A percentile compares a stretch with the other conserved stretches of the same genome.
These are phyloP conservation scores for Zygoascus bituminiphila DNA, from an alignment of 805 yeast species.

Conservation along the genomic window DNA sequence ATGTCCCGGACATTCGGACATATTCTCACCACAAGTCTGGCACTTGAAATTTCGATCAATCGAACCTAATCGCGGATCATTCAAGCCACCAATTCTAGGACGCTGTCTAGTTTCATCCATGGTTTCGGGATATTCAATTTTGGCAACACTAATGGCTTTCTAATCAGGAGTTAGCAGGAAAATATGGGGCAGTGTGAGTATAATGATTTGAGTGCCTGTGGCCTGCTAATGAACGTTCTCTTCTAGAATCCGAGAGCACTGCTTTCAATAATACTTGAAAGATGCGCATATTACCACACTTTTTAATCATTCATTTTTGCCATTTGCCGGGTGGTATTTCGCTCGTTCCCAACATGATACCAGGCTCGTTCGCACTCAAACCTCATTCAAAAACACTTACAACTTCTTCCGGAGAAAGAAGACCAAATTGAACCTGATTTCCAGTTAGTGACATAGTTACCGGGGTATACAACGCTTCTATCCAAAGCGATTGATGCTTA, in stretches of 20 bases:
- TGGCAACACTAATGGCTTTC: conserved; percentile 96
- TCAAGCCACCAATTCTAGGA: conserved; percentile 94
- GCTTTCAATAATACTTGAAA: too few relatives aligned
- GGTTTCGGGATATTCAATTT: conserved; percentile 97
- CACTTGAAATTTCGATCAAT: conserved; percentile 96
- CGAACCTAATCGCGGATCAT: conserved; percentile 95
- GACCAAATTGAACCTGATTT: conserved; percentile 83
- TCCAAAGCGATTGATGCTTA: conserved; percentile 30
- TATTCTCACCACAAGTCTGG: conserved; percentile 98
- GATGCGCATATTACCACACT: too few relatives aligned
- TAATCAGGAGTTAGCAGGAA: conserved; percentile 15
- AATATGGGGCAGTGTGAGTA: too few relatives aligned
- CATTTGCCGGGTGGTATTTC: background rate
- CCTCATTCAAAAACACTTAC: conserved; percentile 28
- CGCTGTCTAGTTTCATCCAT: conserved; percentile 95
- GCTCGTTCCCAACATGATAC: background rate
- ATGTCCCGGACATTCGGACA: conserved; percentile 99
- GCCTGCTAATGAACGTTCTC: too few relatives aligned
- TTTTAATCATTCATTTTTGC: too few relatives aligned
- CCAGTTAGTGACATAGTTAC: conserved; percentile 16
- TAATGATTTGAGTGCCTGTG: too few relatives aligned
- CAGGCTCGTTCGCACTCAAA: background rate
- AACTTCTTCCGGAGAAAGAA: conserved; percentile 93
- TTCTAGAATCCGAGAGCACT: too few relatives aligned
- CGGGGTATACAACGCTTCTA: too few relatives aligned